A percentile compares a stretch with the other conserved stretches of the same genome.
Evolutionary conservation across 805 yeast species (phyloP).

Genomic region (Ogataea parapolymorpha): DNA sequence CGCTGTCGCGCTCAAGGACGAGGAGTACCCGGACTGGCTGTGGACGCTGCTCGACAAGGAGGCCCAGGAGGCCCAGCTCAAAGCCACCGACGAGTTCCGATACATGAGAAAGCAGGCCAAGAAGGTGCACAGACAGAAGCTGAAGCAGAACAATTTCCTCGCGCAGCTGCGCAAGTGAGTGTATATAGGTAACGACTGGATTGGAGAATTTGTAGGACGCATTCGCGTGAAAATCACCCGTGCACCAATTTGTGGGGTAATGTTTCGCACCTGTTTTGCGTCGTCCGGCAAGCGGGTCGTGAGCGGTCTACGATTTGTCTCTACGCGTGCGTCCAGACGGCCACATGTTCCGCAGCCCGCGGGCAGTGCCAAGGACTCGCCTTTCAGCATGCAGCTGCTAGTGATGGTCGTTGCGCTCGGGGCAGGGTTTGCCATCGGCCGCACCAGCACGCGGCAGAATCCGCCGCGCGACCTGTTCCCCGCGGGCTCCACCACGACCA

Average conservation of each 20-base stretch:
- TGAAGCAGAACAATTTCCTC: conserved; percentile 78
- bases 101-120: conserved; percentile 70
- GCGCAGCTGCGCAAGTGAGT: conserved; percentile 41
- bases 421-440: conserved; percentile 33
- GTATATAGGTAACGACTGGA: not conserved
- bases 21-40: conserved; percentile 91
- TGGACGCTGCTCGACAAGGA: conserved; percentile 79
- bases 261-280: not conserved
- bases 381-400: conserved; percentile 29
- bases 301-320: not conserved
- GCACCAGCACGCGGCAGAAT: conserved; percentile 20
- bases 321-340: not conserved
- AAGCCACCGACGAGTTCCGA: conserved; percentile 53
- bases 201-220: too few species aligned
- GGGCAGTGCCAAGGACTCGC: conserved; percentile 19
- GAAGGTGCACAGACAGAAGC: conserved; percentile 60
- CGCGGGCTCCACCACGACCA: conserved; percentile 22
- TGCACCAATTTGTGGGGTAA: conserved; percentile 7
- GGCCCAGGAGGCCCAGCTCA: conserved; percentile 54
- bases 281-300: not conserved
- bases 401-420: conserved; percentile 32
- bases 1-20: conserved; percentile 82
- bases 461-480: conserved; percentile 32
- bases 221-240: not conserved
- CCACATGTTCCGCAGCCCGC: not conserved